A percentile compares a stretch with the other conserved stretches of the same genome.
phyloP scores from a whole-genome alignment of 140 eudicot species.

The Ambrosia hybrid region DNA sequence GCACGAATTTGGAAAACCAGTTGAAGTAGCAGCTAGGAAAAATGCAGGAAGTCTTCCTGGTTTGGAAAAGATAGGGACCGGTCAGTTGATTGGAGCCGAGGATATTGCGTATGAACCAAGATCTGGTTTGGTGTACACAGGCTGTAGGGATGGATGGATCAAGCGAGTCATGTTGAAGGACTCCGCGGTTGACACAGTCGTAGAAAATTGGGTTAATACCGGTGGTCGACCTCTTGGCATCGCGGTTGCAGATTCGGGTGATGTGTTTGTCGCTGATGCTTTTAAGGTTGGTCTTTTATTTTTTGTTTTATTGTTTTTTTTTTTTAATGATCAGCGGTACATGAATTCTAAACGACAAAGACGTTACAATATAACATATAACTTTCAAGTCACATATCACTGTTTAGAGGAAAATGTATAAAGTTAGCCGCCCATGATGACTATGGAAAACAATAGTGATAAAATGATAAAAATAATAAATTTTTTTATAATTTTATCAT shows the following conservation, averaged over 20 bases:
- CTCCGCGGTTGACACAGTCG: constrained; percentile 44
- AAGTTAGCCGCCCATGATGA: no score
- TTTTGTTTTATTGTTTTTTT: no score
- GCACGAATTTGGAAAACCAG: constrained; percentile 30
- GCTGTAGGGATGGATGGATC: constrained; percentile 76
- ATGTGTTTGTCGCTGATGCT: constrained; percentile 61
- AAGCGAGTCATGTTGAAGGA: constrained; percentile 46
- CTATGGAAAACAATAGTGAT: no score
- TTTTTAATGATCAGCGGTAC: no score
- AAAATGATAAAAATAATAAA: no score
- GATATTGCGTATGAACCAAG: constrained; percentile 55
- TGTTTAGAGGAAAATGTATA: no score
- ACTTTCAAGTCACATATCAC: no score
- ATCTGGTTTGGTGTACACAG: constrained; percentile 49
- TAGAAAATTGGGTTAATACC: constrained; percentile 68
- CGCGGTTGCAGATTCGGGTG: constrained; percentile 42
- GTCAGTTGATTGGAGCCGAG: constrained; percentile 54
- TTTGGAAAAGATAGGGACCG: constrained; percentile 50
- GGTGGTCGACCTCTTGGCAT: constrained; percentile 85
- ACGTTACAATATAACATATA: no score
- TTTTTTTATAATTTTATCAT: no score
- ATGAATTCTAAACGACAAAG: no score
- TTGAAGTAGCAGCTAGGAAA: constrained; percentile 18
- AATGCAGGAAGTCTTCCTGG: constrained; percentile 42
- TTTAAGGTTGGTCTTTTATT: constrained; percentile 41